phyloP scores from a whole-genome alignment of 768 basidiomycete genomes.

The Pholiota conissans region DNA sequence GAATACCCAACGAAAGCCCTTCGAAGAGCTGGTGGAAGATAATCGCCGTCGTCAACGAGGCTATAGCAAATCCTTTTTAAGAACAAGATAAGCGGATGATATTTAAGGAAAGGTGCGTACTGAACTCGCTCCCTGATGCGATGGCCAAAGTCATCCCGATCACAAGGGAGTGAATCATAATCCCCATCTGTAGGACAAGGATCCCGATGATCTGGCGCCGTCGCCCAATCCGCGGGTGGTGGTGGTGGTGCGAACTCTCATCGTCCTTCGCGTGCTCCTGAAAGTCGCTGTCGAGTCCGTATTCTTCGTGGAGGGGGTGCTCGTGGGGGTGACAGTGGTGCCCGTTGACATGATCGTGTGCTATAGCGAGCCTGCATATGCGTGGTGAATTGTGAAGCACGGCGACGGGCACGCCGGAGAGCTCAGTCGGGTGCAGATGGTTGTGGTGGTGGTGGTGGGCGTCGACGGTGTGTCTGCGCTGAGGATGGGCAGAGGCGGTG shows the following conservation, averaged over 20 bases:
- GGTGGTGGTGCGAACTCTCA: constrained; percentile 18
- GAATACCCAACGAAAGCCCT: constrained; percentile 79
- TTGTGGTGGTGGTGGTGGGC: constrained; percentile 8
- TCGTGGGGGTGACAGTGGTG: constrained; percentile 12
- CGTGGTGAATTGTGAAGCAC: constrained; percentile 30
- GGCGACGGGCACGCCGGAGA: constrained; percentile 23
- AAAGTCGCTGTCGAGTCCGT: background rate
- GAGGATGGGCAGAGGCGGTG: background rate
- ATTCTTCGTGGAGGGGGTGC: constrained; percentile 5
- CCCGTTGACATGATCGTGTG: constrained; percentile 16
- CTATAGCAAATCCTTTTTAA: constrained; percentile 42
- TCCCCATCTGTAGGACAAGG: constrained; percentile 77
- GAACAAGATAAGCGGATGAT: background rate
- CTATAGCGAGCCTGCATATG: constrained; percentile 25
- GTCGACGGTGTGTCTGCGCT: background rate
- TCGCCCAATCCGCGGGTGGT: constrained; percentile 44
- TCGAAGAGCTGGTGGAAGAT: constrained; percentile 86
- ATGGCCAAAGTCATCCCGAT: constrained; percentile 79
- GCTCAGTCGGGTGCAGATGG: constrained; percentile 10
- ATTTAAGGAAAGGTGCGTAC: constrained; percentile 38
- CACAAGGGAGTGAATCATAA: constrained; percentile 83
- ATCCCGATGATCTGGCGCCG: constrained; percentile 73
- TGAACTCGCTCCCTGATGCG: constrained; percentile 67
- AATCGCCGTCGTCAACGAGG: constrained; percentile 72
- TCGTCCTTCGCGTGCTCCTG: background rate